Percentiles rank a stretch among this genome's conserved stretches.
These are phyloP conservation scores for Wallacemonas collosoma DNA, from an alignment of 208 protist genomes.

Conservation along the genomic window DNA sequence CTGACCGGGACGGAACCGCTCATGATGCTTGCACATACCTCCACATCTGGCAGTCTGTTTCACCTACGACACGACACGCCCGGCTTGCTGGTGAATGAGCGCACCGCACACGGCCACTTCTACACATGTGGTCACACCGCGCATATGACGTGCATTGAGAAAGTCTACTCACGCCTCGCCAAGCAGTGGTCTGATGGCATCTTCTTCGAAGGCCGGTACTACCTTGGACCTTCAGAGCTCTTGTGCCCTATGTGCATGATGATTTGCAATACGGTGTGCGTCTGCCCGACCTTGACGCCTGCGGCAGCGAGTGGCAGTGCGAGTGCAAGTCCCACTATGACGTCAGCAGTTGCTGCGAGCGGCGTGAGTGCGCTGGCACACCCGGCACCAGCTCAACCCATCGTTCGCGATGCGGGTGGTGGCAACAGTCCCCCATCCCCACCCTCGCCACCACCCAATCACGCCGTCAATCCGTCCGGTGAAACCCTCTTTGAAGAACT, in stretches of 20 bases:
- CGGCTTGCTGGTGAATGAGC: conserved; percentile 25
- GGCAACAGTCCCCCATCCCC: conserved; percentile 2
- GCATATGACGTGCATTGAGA: conserved; percentile 64
- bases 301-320: conserved; percentile 2
- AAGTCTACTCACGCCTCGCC: conserved; percentile 47
- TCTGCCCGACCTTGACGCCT: conserved; percentile 36
- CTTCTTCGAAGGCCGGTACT: conserved; percentile 40
- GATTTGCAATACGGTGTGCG: conserved; percentile 61
- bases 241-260: conserved; percentile 76
- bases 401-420: background rate
- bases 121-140: conserved; percentile 68
- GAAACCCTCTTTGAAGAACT: conserved; percentile 47
- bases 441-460: background rate
- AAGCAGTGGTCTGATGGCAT: conserved; percentile 33
- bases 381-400: background rate
- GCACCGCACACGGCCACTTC: conserved; percentile 52
- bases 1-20: conserved; percentile 41
- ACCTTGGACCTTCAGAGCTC: conserved; percentile 56
- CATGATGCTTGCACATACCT: conserved; percentile 59
- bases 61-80: conserved; percentile 18
- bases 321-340: background rate
- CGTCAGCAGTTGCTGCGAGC: too few relatives aligned
- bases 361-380: background rate
- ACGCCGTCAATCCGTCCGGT: conserved; percentile 1
- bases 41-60: conserved; percentile 47